Base-by-base conservation (phyloP, 129 eudicot species). In the Mikania micrantha region DNA sequence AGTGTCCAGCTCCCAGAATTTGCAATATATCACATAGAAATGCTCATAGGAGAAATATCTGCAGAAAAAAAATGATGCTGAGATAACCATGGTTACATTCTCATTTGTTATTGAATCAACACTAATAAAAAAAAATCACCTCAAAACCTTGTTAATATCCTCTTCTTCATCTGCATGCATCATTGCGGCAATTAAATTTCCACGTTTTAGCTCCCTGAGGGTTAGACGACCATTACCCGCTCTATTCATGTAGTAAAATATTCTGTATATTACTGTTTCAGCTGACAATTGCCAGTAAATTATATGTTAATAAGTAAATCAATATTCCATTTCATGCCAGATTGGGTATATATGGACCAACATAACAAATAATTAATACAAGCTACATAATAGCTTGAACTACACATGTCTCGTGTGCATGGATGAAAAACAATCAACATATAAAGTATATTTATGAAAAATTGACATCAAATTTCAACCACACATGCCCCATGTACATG, bases 161-260 rank as follows among this genome's bases (percentile, higher is more conserved):
- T 88, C 96, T 82, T 88, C 96, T 78, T 88, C 92, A 16, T 88
- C 96, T 19, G 92, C 96, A 85, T 88, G 89, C 71, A 82, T 87
- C 96, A 88, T 85, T 40, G 92, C 75, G 42, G 75, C 58, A 11
- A 70, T 70, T 58, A 70, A 42, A 57, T 59, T 58, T 42, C 75
- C 75, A 70, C 75, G 75, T 58, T 70, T 70, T 35, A 70, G 56
- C 75, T 59, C 67, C 67, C 75, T 59, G 42, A 70, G 75, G 41
- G 75, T 70, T 56, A 70, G 75, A 25, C 75, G 75, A 42, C 75
- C 75, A 41, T 70, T 70, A 73, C 87, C 87, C 56, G 77, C 76
- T 72, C 88, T 74, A 78, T 83, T 86, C 48, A 83, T 77, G 65
- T 86, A 80, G 80, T 83, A 86, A 81, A 86, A 86, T 42, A 86